These are phyloP conservation scores for Candida sakaeoensis DNA, from an alignment of 805 yeast species.

Conservation along the genomic window DNA sequence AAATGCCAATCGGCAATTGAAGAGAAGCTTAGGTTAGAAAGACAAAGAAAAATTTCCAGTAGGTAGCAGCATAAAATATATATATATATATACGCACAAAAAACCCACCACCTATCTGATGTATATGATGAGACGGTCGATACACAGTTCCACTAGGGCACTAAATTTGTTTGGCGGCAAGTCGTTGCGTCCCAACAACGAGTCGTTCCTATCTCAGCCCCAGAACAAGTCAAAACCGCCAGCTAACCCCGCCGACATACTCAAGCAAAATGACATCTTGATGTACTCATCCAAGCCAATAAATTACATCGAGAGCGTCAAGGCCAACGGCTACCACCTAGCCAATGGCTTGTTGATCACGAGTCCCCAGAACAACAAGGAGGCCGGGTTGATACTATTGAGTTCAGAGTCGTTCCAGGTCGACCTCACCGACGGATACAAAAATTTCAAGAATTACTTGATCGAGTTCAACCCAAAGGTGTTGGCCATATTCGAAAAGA, in stretches of 20 bases:
- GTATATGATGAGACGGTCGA: neutral
- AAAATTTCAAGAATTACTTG: slow-evolving; percentile 36
- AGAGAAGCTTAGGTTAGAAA: slow-evolving; percentile 21
- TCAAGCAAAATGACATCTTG: slow-evolving; percentile 41
- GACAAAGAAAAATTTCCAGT: no score
- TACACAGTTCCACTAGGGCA: slow-evolving; percentile 1
- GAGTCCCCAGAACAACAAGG: slow-evolving; percentile 29
- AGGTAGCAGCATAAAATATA: slow-evolving; percentile 1
- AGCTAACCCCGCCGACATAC: slow-evolving; percentile 41
- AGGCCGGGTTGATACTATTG: slow-evolving; percentile 46
- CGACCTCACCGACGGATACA: slow-evolving; percentile 42
- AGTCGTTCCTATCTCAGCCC: slow-evolving; percentile 24
- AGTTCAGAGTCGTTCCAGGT: slow-evolving; percentile 62
- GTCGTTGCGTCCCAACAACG: slow-evolving; percentile 2
- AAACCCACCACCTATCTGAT: neutral
- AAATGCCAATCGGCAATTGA: slow-evolving; percentile 27
- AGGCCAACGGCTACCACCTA: slow-evolving; percentile 56
- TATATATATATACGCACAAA: neutral
- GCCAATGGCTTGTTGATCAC: slow-evolving; percentile 48
- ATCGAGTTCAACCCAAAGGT: slow-evolving; percentile 47
- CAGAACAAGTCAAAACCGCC: slow-evolving; percentile 35
- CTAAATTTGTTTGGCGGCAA: slow-evolving; percentile 9
- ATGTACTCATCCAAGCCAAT: slow-evolving; percentile 40
- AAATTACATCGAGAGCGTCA: slow-evolving; percentile 41
- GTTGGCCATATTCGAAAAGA: slow-evolving; percentile 46